These are phyloP conservation scores for Neostapfia colusana DNA, from an alignment of 176 grass and related monocot species.

Conservation along the genomic window DNA sequence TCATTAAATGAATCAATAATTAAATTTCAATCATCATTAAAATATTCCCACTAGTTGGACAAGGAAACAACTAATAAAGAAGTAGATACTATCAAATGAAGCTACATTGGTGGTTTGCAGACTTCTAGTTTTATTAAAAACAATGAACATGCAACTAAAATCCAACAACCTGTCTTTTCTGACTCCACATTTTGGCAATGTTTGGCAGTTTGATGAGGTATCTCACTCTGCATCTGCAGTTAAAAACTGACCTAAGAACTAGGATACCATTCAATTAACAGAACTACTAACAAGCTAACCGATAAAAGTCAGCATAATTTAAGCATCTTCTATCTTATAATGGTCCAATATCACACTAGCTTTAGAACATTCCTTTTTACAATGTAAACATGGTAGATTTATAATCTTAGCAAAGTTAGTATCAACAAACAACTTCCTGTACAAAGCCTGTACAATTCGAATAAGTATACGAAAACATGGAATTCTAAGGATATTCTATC, in stretches of 20 bases:
- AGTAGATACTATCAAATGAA: not conserved
- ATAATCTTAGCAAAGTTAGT: not conserved
- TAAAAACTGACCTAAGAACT: conserved; percentile 32
- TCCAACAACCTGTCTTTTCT: conserved; percentile 33
- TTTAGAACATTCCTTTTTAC: not conserved
- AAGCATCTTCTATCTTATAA: not conserved
- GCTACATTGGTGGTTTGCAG: not conserved
- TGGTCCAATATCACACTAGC: not conserved
- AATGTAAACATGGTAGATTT: not conserved
- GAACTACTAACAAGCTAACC: conserved; percentile 9
- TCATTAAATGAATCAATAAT: conserved; percentile 7
- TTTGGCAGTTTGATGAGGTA: conserved; percentile 17
- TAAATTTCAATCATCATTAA: not conserved
- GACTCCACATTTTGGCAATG: conserved; percentile 35
- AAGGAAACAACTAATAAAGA: not conserved
- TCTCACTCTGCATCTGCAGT: conserved; percentile 38
- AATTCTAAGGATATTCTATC: not conserved
- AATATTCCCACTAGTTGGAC: not conserved
- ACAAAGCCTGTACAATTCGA: not conserved
- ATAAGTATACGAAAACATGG: not conserved
- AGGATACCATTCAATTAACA: conserved; percentile 30
- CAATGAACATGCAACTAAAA: conserved; percentile 29
- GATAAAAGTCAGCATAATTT: conserved; percentile 5
- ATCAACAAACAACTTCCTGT: not conserved
- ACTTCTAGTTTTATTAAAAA: conserved; percentile 8